These are phyloP conservation scores for Aspergillus quadrilineatus DNA, from an alignment of 2,329 filamentous ascomycete species.

Conservation along the genomic window DNA sequence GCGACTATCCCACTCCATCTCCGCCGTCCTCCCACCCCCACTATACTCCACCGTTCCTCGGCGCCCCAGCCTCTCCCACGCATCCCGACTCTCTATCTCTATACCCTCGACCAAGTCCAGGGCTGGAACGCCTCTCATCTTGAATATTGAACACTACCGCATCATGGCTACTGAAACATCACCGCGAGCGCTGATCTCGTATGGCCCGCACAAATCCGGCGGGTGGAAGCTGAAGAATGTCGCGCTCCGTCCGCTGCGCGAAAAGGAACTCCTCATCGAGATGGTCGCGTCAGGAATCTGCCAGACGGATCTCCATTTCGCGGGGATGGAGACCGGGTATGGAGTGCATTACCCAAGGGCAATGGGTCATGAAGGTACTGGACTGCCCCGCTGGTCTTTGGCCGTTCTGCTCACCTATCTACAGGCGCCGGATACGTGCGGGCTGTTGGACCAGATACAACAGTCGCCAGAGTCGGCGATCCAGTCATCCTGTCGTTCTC, in stretches of 20 bases:
- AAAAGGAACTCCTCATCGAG: constrained; percentile 54
- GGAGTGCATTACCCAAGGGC: constrained; percentile 49
- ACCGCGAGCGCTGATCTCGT: constrained; percentile 13
- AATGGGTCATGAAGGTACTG: constrained; percentile 54
- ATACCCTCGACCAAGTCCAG: too few species aligned
- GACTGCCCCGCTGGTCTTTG: constrained; percentile 24
- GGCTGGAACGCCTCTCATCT: too few species aligned
- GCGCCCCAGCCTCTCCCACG: too few species aligned
- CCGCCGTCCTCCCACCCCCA: too few species aligned
- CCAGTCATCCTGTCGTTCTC: constrained; percentile 51
- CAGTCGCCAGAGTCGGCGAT: constrained; percentile 45
- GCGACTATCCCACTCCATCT: too few species aligned
- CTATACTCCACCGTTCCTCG: too few species aligned
- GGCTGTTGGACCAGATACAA: constrained; percentile 43
- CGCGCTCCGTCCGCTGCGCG: constrained; percentile 15
- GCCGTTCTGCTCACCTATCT: not conserved
- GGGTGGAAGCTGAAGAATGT: constrained; percentile 19
- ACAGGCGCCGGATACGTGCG: constrained; percentile 34
- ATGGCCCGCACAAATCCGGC: constrained; percentile 14
- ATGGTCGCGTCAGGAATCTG: constrained; percentile 57
- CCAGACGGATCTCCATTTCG: constrained; percentile 51
- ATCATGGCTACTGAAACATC: not conserved
- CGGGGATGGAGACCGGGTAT: constrained; percentile 36
- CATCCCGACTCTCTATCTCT: too few species aligned
- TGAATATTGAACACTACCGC: too few species aligned